Percentiles rank a stretch among this genome's conserved stretches.
Conservation (phyloP, 2,329 filamentous ascomycete species). For the Hypoxylon rubiginosum region DNA sequence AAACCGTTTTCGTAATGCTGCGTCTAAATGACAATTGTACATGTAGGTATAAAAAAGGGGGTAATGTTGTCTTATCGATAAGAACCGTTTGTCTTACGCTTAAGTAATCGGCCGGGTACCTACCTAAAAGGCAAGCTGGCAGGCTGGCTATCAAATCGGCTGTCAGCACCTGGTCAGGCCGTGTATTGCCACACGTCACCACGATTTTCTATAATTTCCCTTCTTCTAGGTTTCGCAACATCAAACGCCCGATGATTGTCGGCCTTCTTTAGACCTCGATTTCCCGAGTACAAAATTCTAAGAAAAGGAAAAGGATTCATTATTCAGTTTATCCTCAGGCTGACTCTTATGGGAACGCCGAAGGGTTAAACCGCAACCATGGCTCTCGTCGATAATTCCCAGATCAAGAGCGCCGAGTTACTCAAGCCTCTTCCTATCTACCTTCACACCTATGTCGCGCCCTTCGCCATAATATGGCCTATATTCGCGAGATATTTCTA, state of each 20-base stretch:
- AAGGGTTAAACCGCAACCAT: constrained; percentile 52
- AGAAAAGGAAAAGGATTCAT: neutral
- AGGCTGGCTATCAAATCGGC: neutral
- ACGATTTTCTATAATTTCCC: constrained; percentile 2
- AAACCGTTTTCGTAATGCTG: too few relatives aligned
- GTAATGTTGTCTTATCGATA: constrained; percentile 3
- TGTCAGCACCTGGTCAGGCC: neutral
- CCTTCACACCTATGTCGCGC: constrained; percentile 92
- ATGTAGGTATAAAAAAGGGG: neutral
- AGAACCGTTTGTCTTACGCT: neutral
- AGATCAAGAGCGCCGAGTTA: constrained; percentile 89
- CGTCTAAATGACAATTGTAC: too few relatives aligned
- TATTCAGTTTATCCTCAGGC: neutral
- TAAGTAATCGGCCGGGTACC: neutral
- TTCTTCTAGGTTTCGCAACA: neutral
- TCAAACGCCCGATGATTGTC: constrained; percentile 13
- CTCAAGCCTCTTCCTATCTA: constrained; percentile 86
- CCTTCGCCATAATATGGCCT: constrained; percentile 92
- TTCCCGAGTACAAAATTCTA: neutral
- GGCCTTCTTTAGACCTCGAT: neutral
- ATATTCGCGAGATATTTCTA: constrained; percentile 91
- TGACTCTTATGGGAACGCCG: constrained; percentile 61
- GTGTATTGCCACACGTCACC: constrained; percentile 34
- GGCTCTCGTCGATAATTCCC: constrained; percentile 88
- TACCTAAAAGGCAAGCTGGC: neutral